phyloP scores from a whole-genome alignment of 176 grass and related monocot genomes.

The Carex littledalei region DNA sequence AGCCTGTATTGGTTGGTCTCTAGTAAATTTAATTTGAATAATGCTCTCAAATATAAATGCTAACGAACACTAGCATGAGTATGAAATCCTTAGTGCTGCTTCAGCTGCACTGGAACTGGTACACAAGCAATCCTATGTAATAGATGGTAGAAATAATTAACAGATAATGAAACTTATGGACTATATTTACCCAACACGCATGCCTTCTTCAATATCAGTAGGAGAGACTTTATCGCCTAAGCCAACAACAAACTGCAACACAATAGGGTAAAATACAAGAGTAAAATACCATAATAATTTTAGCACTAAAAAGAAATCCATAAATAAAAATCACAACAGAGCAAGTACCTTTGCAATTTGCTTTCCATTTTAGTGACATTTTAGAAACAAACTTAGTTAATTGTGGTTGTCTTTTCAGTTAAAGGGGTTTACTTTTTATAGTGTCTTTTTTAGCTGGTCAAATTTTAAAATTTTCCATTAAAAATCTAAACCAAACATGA shows the following conservation, averaged over 20 bases:
- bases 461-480: not conserved
- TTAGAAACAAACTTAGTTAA: not conserved
- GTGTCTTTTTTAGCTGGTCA: not conserved
- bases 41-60: not conserved
- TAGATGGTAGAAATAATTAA: not conserved
- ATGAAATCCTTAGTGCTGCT: not conserved
- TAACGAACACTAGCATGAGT: not conserved
- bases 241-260: conserved; percentile 80
- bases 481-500: not conserved
- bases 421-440: not conserved
- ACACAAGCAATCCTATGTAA: not conserved
- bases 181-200: conserved; percentile 74
- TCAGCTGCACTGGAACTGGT: not conserved
- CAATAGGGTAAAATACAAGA: conserved; percentile 23
- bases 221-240: conserved; percentile 91
- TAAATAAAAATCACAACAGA: conserved; percentile 7
- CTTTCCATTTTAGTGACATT: not conserved
- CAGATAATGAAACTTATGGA: not conserved
- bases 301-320: not conserved
- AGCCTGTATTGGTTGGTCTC: not conserved
- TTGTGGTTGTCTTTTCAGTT: not conserved
- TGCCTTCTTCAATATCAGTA: conserved; percentile 94
- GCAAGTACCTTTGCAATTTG: conserved; percentile 66
- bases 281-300: not conserved
- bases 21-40: not conserved